Base-by-base conservation (phyloP, 345 rosid genomes). In the Rhizophora mangle region DNA sequence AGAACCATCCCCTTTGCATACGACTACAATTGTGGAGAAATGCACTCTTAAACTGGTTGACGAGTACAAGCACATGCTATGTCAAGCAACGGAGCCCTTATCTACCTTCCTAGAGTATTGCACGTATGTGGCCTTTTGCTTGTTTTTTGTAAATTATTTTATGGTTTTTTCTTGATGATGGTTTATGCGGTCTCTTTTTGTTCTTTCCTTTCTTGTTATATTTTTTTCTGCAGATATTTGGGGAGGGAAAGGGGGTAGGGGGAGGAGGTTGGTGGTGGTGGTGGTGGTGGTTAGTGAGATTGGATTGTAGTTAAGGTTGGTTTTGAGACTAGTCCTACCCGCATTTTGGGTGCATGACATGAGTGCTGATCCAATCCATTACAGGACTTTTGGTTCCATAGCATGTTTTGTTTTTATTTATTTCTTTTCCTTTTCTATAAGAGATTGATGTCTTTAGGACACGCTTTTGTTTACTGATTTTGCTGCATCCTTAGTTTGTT, bases 1-100 rank as follows among this genome's bases (percentile, higher is more conserved):
- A 95, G 99, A 95, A 70, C 98, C 99, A 43, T 95, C 99, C 2
- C 99, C 99, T 0, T 68, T 95, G 89, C 98, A 92, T 70, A 92
- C 99, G 0, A 92, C 98, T 20, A 95, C 99, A 6, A 90, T 95
- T 58, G 98, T 95, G 82, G 99, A 95, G 86, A 95, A 95, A 75
- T 95, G 99, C 82, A 95, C 97, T 1, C 91, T 88, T 70, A 92
- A 92, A 68, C 84, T 95, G 82, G 99, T 92, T 65, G 99, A 95
- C 77, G 99, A 95, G 69, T 92, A 90, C 71, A 95, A 92, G 83
- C 93, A 87, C 78, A 95, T 95, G 99, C 64, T 88, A 24, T 87
- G 91, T 68, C 96, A 95, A 82, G 98, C 99, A 31, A 95, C 99
- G 0, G 99, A 92, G 83, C 99, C 99, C 20, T 72, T 95, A 75